Percentiles rank a stretch among this genome's conserved stretches.
Evolutionary conservation across 495 filamentous ascomycete species (phyloP).

Genomic region (Cercophora newfieldiana): DNA sequence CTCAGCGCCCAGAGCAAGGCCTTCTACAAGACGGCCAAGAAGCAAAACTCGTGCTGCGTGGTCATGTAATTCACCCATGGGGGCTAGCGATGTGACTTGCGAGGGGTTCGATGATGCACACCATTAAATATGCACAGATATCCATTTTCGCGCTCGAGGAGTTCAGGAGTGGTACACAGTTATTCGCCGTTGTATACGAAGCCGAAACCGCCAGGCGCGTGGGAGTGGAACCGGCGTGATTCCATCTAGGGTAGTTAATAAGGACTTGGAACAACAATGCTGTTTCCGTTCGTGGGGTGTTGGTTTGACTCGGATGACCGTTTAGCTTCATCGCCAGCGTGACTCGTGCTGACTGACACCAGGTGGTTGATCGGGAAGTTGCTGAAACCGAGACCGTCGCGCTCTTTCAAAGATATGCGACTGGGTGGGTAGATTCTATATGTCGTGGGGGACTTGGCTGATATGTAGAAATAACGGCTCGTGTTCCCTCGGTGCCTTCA

Average conservation of each 20-base stretch:
- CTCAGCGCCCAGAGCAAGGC: conserved; percentile 89
- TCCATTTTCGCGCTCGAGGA: conserved; percentile 2
- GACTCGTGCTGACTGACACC: not conserved
- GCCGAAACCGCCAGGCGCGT: not conserved
- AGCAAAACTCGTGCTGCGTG: conserved; percentile 92
- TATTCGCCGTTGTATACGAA: conserved; percentile 2
- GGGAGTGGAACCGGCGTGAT: not conserved
- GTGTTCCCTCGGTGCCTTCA: too few species aligned
- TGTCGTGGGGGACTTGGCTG: too few species aligned
- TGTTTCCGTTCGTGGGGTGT: not conserved
- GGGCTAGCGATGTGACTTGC: not conserved
- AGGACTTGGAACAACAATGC: not conserved
- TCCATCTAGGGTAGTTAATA: not conserved
- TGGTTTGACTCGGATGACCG: too few species aligned
- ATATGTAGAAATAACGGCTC: too few species aligned
- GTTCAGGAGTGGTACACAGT: not conserved
- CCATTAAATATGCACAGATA: conserved; percentile 7
- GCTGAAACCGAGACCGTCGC: too few species aligned
- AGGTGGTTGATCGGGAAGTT: too few species aligned
- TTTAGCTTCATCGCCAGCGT: not conserved
- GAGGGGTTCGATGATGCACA: conserved; percentile 1
- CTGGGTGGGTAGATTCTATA: too few species aligned
- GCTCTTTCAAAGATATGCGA: too few species aligned
- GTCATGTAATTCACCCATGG: conserved; percentile 60
- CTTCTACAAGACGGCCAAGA: conserved; percentile 83